phyloP scores from a whole-genome alignment of 768 basidiomycete species.

The Lactifluus volemus region DNA sequence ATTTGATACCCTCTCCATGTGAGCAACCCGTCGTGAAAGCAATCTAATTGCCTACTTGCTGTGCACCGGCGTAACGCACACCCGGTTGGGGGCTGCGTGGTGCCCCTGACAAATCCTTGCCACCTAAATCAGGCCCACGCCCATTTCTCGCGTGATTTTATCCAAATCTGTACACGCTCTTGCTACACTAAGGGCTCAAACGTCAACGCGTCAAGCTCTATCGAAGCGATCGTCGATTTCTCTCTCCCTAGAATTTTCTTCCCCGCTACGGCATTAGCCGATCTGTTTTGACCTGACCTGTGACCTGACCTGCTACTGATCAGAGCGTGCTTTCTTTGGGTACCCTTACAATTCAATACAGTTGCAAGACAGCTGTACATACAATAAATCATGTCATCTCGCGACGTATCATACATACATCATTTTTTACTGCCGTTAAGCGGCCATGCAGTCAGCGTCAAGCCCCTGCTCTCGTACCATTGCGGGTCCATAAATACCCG shows the following conservation, averaged over 20 bases:
- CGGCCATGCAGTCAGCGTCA: background rate
- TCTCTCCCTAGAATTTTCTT: no score
- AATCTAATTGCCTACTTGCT: background rate
- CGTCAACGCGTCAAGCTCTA: no score
- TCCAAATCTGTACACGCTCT: background rate
- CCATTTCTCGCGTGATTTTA: background rate
- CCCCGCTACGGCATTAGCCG: background rate
- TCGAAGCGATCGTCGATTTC: slow-evolving; percentile 1
- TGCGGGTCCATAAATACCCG: background rate
- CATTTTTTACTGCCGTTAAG: background rate
- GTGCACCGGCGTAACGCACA: background rate
- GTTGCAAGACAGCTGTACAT: background rate
- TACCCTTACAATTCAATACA: background rate
- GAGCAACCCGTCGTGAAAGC: background rate
- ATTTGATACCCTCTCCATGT: background rate
- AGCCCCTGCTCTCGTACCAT: no score
- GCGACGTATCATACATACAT: background rate
- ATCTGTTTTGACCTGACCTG: no score
- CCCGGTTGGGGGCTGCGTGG: background rate
- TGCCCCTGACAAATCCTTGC: background rate
- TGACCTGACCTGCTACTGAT: no score
- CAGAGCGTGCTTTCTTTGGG: background rate
- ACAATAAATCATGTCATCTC: background rate
- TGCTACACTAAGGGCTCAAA: background rate
- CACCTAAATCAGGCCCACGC: background rate